Conservation (phyloP, 805 yeast species). For the Wickerhamomyces bovis region DNA sequence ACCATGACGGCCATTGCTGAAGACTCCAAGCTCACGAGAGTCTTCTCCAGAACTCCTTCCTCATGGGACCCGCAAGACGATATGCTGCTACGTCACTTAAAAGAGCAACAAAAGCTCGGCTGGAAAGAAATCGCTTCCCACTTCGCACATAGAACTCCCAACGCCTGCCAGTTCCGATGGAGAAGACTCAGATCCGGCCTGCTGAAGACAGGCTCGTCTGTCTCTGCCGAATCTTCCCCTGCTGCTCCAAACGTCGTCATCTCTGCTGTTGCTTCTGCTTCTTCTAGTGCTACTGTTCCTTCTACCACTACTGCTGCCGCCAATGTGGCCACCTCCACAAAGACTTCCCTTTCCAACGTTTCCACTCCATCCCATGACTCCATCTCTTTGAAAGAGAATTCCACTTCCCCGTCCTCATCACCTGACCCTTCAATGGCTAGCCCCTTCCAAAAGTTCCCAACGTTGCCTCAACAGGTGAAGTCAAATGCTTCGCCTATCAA, state of each 20-base stretch:
- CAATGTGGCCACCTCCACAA: neutral
- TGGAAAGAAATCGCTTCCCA: slow-evolving; percentile 85
- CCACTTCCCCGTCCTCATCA: slow-evolving; percentile 4
- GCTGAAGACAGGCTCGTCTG: slow-evolving; percentile 23
- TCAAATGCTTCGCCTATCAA: neutral
- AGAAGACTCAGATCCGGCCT: slow-evolving; percentile 52
- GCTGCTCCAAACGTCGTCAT: slow-evolving; percentile 6
- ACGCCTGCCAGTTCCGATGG: slow-evolving; percentile 90
- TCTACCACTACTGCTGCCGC: neutral
- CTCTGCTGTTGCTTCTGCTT: neutral
- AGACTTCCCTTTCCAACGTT: neutral
- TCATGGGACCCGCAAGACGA: slow-evolving; percentile 84
- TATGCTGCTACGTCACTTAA: slow-evolving; percentile 60
- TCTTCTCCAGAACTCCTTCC: slow-evolving; percentile 36
- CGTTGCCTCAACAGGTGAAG: slow-evolving; percentile 3
- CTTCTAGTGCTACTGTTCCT: neutral
- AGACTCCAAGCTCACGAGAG: slow-evolving; percentile 20
- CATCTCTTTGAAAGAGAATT: neutral
- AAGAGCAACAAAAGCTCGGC: slow-evolving; percentile 78
- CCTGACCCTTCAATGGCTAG: slow-evolving; percentile 4
- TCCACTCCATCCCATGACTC: slow-evolving; percentile 14
- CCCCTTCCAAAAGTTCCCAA: slow-evolving; percentile 7
- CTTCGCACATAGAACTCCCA: slow-evolving; percentile 76
- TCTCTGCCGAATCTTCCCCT: slow-evolving; percentile 14
- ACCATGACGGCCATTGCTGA: slow-evolving; percentile 14